Evolutionary conservation across 2,329 filamentous ascomycete genomes (phyloP).

Genomic region (Chaetomiaceae sp.): DNA sequence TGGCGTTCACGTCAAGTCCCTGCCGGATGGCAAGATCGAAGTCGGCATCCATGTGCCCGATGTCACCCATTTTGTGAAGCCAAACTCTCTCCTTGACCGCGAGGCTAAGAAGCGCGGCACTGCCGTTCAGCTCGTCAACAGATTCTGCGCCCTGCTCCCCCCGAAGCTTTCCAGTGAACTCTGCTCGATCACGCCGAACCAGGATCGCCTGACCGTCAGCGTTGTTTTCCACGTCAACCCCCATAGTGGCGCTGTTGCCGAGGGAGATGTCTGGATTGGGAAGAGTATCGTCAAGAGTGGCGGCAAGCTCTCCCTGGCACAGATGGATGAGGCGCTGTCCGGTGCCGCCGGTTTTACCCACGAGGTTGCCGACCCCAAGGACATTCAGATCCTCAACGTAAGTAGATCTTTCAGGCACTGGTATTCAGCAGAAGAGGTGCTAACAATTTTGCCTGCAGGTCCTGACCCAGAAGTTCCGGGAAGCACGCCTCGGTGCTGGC

Average conservation of each 20-base stretch:
- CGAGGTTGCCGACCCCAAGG: conserved; percentile 62
- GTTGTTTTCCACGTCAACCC: conserved; percentile 89
- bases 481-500: conserved; percentile 76
- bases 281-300: conserved; percentile 90
- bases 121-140: conserved; percentile 90
- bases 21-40: conserved; percentile 80
- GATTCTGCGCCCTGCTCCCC: conserved; percentile 81
- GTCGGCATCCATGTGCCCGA: conserved; percentile 94
- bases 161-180: conserved; percentile 79
- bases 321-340: conserved; percentile 77
- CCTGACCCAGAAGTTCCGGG: conserved; percentile 84
- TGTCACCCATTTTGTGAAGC: conserved; percentile 94
- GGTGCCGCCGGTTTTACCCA: conserved; percentile 59
- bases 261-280: conserved; percentile 89
- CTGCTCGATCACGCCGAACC: conserved; percentile 78
- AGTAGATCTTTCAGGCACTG: conserved; percentile 28
- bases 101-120: conserved; percentile 98
- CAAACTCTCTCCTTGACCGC: conserved; percentile 89
- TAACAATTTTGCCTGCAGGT: conserved; percentile 41
- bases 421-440: background rate
- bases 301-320: conserved; percentile 76
- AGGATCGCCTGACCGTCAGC: conserved; percentile 87
- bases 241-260: conserved; percentile 69
- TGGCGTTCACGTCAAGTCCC: conserved; percentile 84
- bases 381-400: conserved; percentile 74